Evolutionary conservation across 169 alveolate species (phyloP).

Genomic region (Miamiensis avidus): DNA sequence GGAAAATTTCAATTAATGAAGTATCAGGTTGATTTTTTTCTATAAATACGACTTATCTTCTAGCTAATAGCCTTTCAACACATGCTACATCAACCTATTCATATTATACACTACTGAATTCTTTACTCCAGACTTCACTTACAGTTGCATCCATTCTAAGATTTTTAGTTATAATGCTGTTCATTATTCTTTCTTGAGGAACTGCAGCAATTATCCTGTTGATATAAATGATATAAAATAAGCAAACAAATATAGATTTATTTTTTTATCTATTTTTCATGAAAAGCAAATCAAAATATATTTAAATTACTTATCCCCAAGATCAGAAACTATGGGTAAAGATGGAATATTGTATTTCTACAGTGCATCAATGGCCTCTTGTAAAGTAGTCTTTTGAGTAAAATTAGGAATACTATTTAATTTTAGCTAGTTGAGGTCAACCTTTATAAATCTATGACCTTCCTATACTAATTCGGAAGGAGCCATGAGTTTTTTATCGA

Average conservation of each 20-base stretch:
- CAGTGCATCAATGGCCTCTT: not conserved
- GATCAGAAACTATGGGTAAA: not conserved
- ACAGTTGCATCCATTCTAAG: not conserved
- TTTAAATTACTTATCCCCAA: not conserved
- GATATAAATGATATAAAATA: too few species aligned
- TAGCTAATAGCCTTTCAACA: not conserved
- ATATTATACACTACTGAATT: not conserved
- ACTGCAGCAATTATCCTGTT: not conserved
- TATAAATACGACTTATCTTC: not conserved
- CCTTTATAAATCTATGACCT: constrained; percentile 46
- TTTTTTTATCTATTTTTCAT: too few species aligned
- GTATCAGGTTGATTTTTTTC: not conserved
- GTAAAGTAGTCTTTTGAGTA: not conserved
- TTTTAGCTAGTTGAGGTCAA: not conserved
- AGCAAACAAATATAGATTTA: not conserved
- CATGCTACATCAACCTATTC: not conserved
- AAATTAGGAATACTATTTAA: not conserved
- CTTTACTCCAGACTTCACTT: not conserved
- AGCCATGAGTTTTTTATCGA: constrained; percentile 36
- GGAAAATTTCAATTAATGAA: not conserved
- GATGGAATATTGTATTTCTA: not conserved
- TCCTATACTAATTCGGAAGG: constrained; percentile 45
- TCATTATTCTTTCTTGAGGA: not conserved
- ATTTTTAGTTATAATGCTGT: not conserved
- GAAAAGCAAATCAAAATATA: too few species aligned